Conservation (phyloP, 2,329 filamentous ascomycete species). For the Rhynchosporium graminicola region DNA sequence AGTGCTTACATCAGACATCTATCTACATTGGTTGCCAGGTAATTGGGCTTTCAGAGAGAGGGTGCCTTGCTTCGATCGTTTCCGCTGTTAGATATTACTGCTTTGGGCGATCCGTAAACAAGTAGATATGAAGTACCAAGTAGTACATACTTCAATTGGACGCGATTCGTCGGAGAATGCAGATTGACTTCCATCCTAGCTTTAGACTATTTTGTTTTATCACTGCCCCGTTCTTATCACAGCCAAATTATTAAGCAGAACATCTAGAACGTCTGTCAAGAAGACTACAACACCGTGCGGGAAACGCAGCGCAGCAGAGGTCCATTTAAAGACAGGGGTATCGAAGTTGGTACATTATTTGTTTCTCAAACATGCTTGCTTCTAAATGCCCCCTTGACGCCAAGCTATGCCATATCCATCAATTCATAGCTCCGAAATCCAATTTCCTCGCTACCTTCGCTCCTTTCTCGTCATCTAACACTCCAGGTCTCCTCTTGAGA, state of each 20-base stretch:
- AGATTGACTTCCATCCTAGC: background rate
- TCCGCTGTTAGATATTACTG: too few species aligned
- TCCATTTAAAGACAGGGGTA: background rate
- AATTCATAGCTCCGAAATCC: slow-evolving; percentile 38
- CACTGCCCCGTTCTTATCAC: background rate
- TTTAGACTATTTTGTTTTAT: background rate
- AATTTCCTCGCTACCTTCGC: slow-evolving; percentile 54
- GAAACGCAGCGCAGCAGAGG: background rate
- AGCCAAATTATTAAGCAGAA: background rate
- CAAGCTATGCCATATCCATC: slow-evolving; percentile 1
- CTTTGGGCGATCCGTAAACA: too few species aligned
- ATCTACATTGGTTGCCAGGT: background rate
- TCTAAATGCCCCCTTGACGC: background rate
- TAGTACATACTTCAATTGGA: too few species aligned
- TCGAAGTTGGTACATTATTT: background rate
- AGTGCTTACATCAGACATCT: too few species aligned
- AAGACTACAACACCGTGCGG: too few species aligned
- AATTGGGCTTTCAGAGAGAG: too few species aligned
- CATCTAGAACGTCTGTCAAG: background rate
- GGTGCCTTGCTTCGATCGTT: too few species aligned
- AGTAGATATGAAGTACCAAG: too few species aligned
- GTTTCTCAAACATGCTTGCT: background rate
- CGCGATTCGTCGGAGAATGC: too few species aligned
- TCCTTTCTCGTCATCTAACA: slow-evolving; percentile 67
- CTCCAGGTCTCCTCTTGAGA: slow-evolving; percentile 73